These are phyloP conservation scores for Collybia sordida DNA, from an alignment of 768 basidiomycete species.

Conservation along the genomic window DNA sequence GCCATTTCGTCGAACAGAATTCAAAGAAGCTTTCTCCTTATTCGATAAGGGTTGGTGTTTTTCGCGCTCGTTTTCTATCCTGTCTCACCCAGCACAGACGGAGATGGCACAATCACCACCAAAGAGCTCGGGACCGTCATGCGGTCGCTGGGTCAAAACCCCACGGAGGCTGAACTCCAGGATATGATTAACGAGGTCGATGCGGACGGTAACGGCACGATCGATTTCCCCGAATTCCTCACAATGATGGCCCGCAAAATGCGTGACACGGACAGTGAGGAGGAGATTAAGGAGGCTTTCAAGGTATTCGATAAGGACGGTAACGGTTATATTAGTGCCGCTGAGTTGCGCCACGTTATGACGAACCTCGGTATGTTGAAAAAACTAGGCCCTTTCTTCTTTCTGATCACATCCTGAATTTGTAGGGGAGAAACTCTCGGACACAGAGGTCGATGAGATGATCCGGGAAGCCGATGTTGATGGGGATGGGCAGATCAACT, in stretches of 20 bases:
- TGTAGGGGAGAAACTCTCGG: conserved; percentile 81
- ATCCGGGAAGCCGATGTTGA: conserved; percentile 95
- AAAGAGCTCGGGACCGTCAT: conserved; percentile 91
- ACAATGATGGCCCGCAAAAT: conserved; percentile 87
- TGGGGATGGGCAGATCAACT: conserved; percentile 93
- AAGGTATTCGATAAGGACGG: conserved; percentile 97
- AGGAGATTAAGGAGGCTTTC: conserved; percentile 96
- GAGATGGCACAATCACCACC: conserved; percentile 92
- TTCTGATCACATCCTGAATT: neutral
- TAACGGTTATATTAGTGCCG: conserved; percentile 84
- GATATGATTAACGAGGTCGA: conserved; percentile 94
- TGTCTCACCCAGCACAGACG: conserved; percentile 49
- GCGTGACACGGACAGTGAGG: conserved; percentile 90
- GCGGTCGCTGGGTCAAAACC: conserved; percentile 91
- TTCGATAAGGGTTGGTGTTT: conserved; percentile 84
- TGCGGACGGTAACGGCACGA: conserved; percentile 83
- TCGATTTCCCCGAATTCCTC: conserved; percentile 83
- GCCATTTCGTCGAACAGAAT: conserved; percentile 51
- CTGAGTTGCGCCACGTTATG: conserved; percentile 91
- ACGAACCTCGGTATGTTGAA: conserved; percentile 71
- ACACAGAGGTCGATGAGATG: conserved; percentile 92
- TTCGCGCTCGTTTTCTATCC: conserved; percentile 6
- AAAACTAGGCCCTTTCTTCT: neutral
- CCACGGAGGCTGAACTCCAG: conserved; percentile 86
- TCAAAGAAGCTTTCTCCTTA: conserved; percentile 98